Conservation (phyloP, 2,329 filamentous ascomycete species). For the Xylariomycetidae sp. region DNA sequence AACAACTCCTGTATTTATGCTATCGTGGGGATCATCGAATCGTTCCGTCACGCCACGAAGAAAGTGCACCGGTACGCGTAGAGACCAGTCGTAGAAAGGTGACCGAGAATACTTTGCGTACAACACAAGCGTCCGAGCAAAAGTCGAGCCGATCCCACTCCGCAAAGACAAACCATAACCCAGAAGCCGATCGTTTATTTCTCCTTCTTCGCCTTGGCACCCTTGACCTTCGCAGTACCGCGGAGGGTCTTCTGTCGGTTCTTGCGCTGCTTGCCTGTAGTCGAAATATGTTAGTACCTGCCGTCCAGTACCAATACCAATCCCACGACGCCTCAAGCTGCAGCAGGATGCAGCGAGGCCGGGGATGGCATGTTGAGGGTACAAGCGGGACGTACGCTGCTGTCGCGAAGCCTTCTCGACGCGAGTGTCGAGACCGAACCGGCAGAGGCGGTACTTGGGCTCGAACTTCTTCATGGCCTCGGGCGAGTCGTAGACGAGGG, state of each 20-base stretch:
- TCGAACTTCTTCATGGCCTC: conserved; percentile 99
- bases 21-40: conserved; percentile 20
- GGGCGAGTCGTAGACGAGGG: conserved; percentile 94
- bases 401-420: conserved; percentile 96
- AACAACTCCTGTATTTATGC: conserved; percentile 29
- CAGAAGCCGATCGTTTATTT: conserved; percentile 52
- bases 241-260: conserved; percentile 99
- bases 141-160: neutral
- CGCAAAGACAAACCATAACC: conserved; percentile 1
- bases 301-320: too few relatives aligned
- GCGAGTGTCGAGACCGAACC: conserved; percentile 88
- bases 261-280: conserved; percentile 98
- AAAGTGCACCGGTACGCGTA: neutral
- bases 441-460: conserved; percentile 93
- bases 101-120: neutral
- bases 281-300: conserved; percentile 1
- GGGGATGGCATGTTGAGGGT: conserved; percentile 3
- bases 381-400: conserved; percentile 76
- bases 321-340: too few relatives aligned
- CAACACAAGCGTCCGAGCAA: neutral
- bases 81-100: neutral
- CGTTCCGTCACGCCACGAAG: conserved; percentile 1
- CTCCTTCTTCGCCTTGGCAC: conserved; percentile 90
- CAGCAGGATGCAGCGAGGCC: too few relatives aligned
- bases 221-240: conserved; percentile 97